Conservation (phyloP, 2,329 filamentous ascomycete genomes). For the Xylariaceae sp. region DNA sequence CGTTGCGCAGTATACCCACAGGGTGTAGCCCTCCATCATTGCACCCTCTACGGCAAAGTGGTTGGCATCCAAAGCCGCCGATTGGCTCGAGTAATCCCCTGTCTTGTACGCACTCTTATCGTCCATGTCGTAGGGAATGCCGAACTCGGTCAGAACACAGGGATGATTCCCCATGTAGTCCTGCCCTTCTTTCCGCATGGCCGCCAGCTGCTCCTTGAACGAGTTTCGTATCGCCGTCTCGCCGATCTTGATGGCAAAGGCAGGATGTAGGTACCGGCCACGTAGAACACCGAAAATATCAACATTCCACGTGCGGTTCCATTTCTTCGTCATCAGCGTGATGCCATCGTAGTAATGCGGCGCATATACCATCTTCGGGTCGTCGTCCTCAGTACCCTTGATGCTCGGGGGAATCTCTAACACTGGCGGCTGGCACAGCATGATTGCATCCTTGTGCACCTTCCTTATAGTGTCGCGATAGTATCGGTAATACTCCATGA, state of each 20-base stretch:
- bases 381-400: constrained; percentile 82
- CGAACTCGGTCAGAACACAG: constrained; percentile 87
- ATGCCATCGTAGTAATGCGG: constrained; percentile 97
- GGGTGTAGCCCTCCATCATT: constrained; percentile 72
- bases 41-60: constrained; percentile 87
- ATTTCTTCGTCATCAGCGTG: constrained; percentile 95
- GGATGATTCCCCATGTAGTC: constrained; percentile 85
- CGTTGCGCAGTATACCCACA: constrained; percentile 78
- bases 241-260: constrained; percentile 86
- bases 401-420: constrained; percentile 85
- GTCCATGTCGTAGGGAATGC: constrained; percentile 98
- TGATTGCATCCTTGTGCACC: constrained; percentile 71
- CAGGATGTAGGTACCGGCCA: constrained; percentile 79
- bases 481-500: constrained; percentile 74
- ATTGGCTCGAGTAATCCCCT: constrained; percentile 89
- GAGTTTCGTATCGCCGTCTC: constrained; percentile 93
- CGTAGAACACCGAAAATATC: constrained; percentile 89
- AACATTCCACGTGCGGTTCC: constrained; percentile 96
- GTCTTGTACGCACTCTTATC: constrained; percentile 92
- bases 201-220: constrained; percentile 77
- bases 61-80: constrained; percentile 89
- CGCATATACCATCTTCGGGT: constrained; percentile 83
- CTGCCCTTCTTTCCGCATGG: constrained; percentile 77
- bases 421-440: constrained; percentile 87
- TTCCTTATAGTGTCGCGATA: constrained; percentile 68